Evolutionary conservation across 192 early-diverging fungal species (phyloP), one percentile per base, ranked within the genome.

Genomic region (Podila epigama): DNA sequence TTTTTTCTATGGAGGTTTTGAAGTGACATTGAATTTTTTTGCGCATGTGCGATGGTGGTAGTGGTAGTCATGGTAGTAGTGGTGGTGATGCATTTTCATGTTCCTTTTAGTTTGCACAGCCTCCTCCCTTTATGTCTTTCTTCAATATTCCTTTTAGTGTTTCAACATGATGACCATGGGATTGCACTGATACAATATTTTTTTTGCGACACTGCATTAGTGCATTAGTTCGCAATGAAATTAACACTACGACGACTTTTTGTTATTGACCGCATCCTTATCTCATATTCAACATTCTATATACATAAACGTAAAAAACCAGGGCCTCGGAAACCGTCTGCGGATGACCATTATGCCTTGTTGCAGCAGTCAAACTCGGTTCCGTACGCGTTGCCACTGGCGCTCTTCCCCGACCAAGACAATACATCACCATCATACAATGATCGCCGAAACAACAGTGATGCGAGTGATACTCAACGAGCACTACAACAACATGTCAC

Each of bases 291-390:
- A n/a, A n/a, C n/a, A n/a, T n/a, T n/a, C n/a, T n/a, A n/a, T n/a
- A n/a, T n/a, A n/a, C n/a, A n/a, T n/a, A n/a, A n/a, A n/a, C n/a
- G n/a, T n/a, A n/a, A n/a, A n/a, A n/a, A n/a, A n/a, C n/a, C n/a
- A 69, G 72, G 65, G 16, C 66, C 72, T 2, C 64, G 72, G 13
- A 75, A 75, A 40, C 51, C 40, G n/a, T 75, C 65, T 3, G 51
- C 56, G 4, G 70, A 72, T 39, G 72, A 75, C 36, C 53, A 48
- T 16, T 68, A 56, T 8, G 34, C 32, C 9, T 20, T 40, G 2
- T 42, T 58, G 4, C 28, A 59, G 7, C 66, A 35, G 8, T 20
- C 65, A 16, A 51, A 52, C 7, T 61, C 72, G 3, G 51, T n/a
- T 12, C 37, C 58, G 6, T 48, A 60, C 36, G 51, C 50, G 15